Conservation (phyloP, 495 filamentous ascomycete species). For the Arthonia radiata region DNA sequence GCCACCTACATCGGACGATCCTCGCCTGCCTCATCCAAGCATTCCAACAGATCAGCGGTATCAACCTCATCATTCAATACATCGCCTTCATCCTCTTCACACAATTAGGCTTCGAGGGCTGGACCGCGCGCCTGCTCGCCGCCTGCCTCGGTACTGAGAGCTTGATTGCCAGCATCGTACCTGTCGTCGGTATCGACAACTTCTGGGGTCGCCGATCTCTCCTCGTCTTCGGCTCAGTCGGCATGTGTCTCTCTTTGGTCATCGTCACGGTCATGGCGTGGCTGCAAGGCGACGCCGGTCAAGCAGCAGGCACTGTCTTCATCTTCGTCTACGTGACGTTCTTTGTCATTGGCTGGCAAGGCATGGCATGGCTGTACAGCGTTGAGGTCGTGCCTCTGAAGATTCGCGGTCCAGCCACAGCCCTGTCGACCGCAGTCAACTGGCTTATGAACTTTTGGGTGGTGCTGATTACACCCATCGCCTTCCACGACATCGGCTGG, state of each 20-base stretch:
- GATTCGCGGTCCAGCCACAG: slow-evolving; percentile 4
- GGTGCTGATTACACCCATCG: slow-evolving; percentile 19
- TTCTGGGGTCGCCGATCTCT: not conserved
- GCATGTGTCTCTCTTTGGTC: not conserved
- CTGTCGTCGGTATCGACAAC: not conserved
- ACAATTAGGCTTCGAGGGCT: not conserved
- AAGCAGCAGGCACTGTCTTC: slow-evolving; percentile 4
- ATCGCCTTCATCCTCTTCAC: not conserved
- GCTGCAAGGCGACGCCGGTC: not conserved
- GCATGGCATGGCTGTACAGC: slow-evolving; percentile 4
- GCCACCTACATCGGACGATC: slow-evolving; percentile 15
- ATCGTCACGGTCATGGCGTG: not conserved
- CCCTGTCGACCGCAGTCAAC: slow-evolving; percentile 4
- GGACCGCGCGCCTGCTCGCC: not conserved
- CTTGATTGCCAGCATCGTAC: not conserved
- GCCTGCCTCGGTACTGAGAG: not conserved
- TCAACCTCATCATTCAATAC: not conserved
- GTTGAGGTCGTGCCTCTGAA: slow-evolving; percentile 5
- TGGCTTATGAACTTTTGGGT: slow-evolving; percentile 20
- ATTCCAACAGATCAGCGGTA: slow-evolving; percentile 5
- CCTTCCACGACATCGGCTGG: slow-evolving; percentile 19
- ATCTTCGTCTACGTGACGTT: slow-evolving; percentile 3
- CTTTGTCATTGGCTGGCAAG: slow-evolving; percentile 4
- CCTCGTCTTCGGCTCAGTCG: slow-evolving; percentile 1
- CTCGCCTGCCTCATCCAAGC: slow-evolving; percentile 14